Evolutionary conservation across 441 rosid species (phyloP).

Genomic region (Gossypium schwendimanii): DNA sequence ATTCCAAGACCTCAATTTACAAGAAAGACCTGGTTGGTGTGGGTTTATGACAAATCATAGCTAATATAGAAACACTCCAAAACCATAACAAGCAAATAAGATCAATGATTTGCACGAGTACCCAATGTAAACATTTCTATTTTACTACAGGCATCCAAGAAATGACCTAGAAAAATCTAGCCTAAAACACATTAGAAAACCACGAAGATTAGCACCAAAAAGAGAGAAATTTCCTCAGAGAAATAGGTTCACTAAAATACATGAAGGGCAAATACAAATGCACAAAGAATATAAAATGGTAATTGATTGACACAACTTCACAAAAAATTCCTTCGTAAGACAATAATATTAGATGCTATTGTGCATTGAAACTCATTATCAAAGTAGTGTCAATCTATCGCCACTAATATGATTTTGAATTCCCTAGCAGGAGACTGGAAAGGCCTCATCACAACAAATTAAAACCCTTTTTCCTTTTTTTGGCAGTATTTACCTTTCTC

Average conservation of each 20-base stretch:
- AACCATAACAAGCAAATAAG: background rate
- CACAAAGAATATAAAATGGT: background rate
- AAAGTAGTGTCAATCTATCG: background rate
- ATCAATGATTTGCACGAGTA: background rate
- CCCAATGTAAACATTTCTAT: background rate
- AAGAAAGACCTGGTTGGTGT: background rate
- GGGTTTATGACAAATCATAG: background rate
- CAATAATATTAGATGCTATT: background rate
- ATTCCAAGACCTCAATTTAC: background rate
- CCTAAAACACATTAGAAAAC: background rate
- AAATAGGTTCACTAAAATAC: background rate
- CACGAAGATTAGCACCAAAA: background rate
- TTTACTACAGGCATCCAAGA: background rate
- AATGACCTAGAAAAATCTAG: background rate
- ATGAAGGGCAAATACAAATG: background rate
- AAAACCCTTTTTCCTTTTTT: background rate
- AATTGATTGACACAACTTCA: slow-evolving; percentile 1
- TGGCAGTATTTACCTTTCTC: slow-evolving; percentile 49
- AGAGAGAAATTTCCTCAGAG: background rate
- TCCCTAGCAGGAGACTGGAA: background rate
- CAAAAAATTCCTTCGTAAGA: background rate
- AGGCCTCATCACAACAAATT: background rate
- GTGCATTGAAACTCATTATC: background rate
- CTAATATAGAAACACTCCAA: background rate
- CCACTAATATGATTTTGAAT: background rate